These are phyloP conservation scores for Phoma sp. DNA, from an alignment of 2,329 filamentous ascomycete genomes.

Conservation along the genomic window DNA sequence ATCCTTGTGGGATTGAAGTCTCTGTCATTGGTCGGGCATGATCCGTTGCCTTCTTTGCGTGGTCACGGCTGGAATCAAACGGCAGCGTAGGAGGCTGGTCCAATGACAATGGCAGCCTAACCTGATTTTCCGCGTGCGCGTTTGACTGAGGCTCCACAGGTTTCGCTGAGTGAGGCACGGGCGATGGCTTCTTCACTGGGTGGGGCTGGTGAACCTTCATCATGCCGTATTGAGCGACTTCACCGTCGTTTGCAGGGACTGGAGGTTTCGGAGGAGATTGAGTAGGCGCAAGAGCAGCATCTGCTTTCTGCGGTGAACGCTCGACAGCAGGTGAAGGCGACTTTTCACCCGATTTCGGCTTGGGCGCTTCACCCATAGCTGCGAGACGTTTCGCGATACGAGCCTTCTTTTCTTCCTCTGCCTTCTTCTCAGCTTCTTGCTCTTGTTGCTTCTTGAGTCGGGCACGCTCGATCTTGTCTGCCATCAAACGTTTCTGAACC, in stretches of 20 bases:
- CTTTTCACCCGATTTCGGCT: conserved; percentile 46
- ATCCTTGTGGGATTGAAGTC: conserved; percentile 20
- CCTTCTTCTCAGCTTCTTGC: conserved; percentile 66
- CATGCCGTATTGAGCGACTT: conserved; percentile 66
- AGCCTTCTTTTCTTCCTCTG: conserved; percentile 73
- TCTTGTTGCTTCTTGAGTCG: conserved; percentile 67
- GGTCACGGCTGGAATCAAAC: conserved; percentile 30
- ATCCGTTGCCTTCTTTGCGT: conserved; percentile 20
- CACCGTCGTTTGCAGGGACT: conserved; percentile 62
- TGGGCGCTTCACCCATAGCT: conserved; percentile 65
- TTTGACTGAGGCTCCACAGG: conserved; percentile 30
- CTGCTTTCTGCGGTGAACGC: conserved; percentile 54
- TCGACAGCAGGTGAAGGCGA: conserved; percentile 42
- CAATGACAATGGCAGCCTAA: conserved; percentile 24
- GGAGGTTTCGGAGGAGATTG: conserved; percentile 63
- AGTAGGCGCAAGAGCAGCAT: conserved; percentile 42
- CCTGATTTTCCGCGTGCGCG: conserved; percentile 25
- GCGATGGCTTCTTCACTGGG: conserved; percentile 49
- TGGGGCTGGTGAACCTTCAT: conserved; percentile 67
- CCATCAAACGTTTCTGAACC: conserved; percentile 73
- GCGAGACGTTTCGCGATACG: conserved; percentile 75
- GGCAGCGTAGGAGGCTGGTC: conserved; percentile 25
- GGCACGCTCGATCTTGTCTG: conserved; percentile 70
- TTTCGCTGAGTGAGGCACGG: conserved; percentile 20
- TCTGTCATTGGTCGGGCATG: conserved; percentile 25